Evolutionary conservation across 352 stramenopile species (phyloP), one percentile per base, ranked within the genome.

Genomic region (Phytophthora podocarpi): DNA sequence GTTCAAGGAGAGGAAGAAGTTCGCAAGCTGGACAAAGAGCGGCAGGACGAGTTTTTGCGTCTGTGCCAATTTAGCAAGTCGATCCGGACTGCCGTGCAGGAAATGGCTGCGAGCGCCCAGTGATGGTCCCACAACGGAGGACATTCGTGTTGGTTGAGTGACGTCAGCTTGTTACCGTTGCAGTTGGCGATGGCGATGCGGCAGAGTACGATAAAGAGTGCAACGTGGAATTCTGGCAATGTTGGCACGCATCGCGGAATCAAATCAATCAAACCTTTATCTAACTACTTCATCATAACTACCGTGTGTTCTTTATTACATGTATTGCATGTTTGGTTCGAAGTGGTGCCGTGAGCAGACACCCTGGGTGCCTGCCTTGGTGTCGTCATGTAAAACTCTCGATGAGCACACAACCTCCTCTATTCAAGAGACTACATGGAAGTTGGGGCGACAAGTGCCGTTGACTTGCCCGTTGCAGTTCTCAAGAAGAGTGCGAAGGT

Each of bases 41-140:
- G 80, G 1, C 62, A 82, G 28, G 63, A 76, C 0, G 71, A 76
- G 37, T 78, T 93, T 26, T 48, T 75, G 28, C 58, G 48, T 26
- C 50, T 93, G 1, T 80, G 68, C 31, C 65, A 76, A 32, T 89
- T 82, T 56, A 91, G 82, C 52, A 55, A 78, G 32, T 42, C 70
- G 21, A 78, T 93, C 12, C 84, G 79, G 10, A 51, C 47, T 2
- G 67, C 66, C 1, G 76, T 77, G 12, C 74, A 59, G 16, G 53
- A 51, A 20, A 75, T 88, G 64, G 35, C 65, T 46, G 41, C 35
- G 9, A 28, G 11, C n/a, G 11, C 40, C n/a, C 21, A 51, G 16
- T 49, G n/a, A 51, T 37, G 15, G 26, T 20, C 21, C 21, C 20
- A 18, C 26, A 23, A 23, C 12, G 24, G 20, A 41, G 21, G 27